Evolutionary conservation across 441 rosid genomes (phyloP).

Genomic region (Adansonia rubrostipa): DNA sequence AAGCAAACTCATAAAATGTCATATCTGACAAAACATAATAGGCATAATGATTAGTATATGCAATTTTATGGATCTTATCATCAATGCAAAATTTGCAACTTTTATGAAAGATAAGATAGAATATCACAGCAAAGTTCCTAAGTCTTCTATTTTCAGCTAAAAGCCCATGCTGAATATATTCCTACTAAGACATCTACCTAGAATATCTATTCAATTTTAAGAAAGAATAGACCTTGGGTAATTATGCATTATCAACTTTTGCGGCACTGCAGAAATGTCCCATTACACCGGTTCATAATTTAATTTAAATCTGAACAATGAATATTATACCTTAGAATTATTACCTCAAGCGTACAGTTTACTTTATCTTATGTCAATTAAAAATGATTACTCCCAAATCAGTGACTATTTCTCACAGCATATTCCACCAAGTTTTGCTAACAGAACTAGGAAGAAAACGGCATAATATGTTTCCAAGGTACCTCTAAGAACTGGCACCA

Average conservation of each 20-base stretch:
- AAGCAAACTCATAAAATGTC: conserved; percentile 32
- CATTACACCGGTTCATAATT: not conserved
- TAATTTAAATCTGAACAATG: not conserved
- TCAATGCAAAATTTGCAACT: not conserved
- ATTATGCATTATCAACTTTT: not conserved
- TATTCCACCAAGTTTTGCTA: no score
- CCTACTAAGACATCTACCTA: not conserved
- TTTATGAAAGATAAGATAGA: not conserved
- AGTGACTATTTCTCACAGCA: not conserved
- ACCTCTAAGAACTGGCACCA: conserved; percentile 99
- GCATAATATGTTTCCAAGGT: conserved; percentile 16
- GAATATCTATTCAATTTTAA: no score
- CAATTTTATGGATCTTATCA: not conserved
- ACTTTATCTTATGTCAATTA: not conserved
- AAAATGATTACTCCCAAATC: not conserved
- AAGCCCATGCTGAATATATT: not conserved
- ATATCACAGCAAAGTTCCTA: not conserved
- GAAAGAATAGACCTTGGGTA: not conserved
- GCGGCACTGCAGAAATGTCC: not conserved
- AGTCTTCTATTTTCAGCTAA: not conserved
- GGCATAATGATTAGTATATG: not conserved
- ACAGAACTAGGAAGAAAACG: not conserved
- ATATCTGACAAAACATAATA: not conserved
- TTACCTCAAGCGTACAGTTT: not conserved
- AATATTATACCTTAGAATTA: not conserved